Evolutionary conservation across 768 basidiomycete species (phyloP), one percentile per base, ranked within the genome.

Genomic region (Podaxis sp.): DNA sequence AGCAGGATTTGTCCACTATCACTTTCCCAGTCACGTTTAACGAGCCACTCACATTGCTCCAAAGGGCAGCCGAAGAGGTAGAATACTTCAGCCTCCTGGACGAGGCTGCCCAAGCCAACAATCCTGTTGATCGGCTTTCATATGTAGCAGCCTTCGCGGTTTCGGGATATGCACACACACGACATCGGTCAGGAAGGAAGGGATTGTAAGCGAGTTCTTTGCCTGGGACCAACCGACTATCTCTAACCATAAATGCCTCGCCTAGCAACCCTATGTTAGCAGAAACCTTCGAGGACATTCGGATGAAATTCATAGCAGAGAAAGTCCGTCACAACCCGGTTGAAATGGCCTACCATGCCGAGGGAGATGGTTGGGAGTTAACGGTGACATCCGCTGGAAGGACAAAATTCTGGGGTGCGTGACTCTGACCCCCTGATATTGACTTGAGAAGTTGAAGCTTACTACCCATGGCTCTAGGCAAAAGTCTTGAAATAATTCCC

Each of bases 11-110:
- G 8, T 88, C 92, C 13, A 88, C 89, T 38, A 88, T 95, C 30
- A 80, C 89, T 1, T 86, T 95, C 63, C 93, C 93, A n/a, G 91
- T 95, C 2, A 84, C 88, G 2, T 96, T 95, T 77, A 96, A 96
- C 67, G 93, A 96, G 68, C 93, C 93, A 33, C 74, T 96, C 39
- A 91, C 90, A 0, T 79, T 96, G 46, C 79, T 95, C 9, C 94
- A 96, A 73, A 81, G 90, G 65, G 80, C 84, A 36, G 93, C 93
- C 0, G 93, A 95, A 74, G 93, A 94, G 71, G 70, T 93, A 12
- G 93, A 95, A 76, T 95, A 95, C 67, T 80, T 84, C 56, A 76
- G 80, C 48, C 75, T 95, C 7, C 77, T 95, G n/a, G 78, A 82
- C 40, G 83, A 87, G 68, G 93, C 92, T 22, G 86, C 81, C 1